These are phyloP conservation scores for Aethionema arabicum DNA, from an alignment of 345 rosid species.

Conservation along the genomic window DNA sequence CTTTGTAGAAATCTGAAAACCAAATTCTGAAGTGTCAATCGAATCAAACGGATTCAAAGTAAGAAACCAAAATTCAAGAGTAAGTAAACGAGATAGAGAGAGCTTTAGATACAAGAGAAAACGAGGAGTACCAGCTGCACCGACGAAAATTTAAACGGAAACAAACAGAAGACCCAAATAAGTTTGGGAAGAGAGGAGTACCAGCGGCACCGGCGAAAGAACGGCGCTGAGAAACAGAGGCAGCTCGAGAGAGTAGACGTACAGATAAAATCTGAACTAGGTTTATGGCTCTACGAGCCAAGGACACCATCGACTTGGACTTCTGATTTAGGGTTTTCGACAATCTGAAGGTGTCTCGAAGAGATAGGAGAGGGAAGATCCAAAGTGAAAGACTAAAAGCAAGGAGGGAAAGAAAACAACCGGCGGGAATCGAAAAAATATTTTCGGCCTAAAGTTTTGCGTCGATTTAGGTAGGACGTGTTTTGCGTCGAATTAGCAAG, in stretches of 20 bases:
- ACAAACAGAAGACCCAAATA: not conserved
- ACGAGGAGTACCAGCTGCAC: too few species aligned
- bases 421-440: too few species aligned
- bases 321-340: slow-evolving; percentile 34
- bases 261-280: slow-evolving; percentile 35
- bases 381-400: too few species aligned
- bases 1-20: slow-evolving; percentile 93
- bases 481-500: too few species aligned
- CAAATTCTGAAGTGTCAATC: slow-evolving; percentile 52
- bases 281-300: slow-evolving; percentile 42
- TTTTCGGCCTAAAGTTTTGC: too few species aligned
- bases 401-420: too few species aligned
- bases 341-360: slow-evolving; percentile 18
- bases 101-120: not conserved
- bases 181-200: slow-evolving; percentile 30
- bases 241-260: slow-evolving; percentile 30
- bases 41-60: not conserved
- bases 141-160: not conserved
- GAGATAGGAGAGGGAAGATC: slow-evolving; percentile 13
- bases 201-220: slow-evolving; percentile 87
- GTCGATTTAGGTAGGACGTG: too few species aligned
- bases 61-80: not conserved
- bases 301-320: slow-evolving; percentile 33
- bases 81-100: slow-evolving; percentile 18
- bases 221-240: slow-evolving; percentile 60